Conservation (phyloP, 805 yeast species). For the Pichia phayaonensis region DNA sequence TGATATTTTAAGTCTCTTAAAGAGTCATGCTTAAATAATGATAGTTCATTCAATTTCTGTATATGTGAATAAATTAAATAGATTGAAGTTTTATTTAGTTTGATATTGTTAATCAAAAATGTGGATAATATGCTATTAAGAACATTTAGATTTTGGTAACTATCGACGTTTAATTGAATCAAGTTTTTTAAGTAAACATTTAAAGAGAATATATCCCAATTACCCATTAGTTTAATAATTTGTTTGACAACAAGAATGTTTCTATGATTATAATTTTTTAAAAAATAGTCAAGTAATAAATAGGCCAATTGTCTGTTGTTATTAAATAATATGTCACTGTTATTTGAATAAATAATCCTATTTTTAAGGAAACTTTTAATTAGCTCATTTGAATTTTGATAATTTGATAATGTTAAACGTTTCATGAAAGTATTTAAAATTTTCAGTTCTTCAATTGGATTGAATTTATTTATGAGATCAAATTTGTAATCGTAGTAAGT, state of each 20-base stretch:
- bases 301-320: neutral
- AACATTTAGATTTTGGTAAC: neutral
- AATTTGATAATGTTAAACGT: constrained; percentile 3
- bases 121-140: neutral
- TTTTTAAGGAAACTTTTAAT: constrained; percentile 6
- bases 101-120: neutral
- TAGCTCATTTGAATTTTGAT: constrained; percentile 4
- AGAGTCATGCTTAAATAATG: neutral
- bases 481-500: neutral
- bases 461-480: constrained; percentile 2
- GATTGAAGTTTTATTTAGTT: neutral
- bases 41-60: neutral
- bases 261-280: neutral
- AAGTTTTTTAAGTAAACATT: constrained; percentile 8
- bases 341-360: constrained; percentile 6
- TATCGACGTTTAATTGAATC: neutral
- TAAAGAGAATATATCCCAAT: constrained; percentile 4
- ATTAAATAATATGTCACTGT: neutral
- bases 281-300: constrained; percentile 4
- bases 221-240: neutral
- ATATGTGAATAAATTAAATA: constrained; percentile 2
- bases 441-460: constrained; percentile 4
- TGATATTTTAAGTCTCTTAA: neutral
- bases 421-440: neutral
- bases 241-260: constrained; percentile 1